Evolutionary conservation across 2,329 filamentous ascomycete species (phyloP).

Genomic region (Aspergillus luchuensis): DNA sequence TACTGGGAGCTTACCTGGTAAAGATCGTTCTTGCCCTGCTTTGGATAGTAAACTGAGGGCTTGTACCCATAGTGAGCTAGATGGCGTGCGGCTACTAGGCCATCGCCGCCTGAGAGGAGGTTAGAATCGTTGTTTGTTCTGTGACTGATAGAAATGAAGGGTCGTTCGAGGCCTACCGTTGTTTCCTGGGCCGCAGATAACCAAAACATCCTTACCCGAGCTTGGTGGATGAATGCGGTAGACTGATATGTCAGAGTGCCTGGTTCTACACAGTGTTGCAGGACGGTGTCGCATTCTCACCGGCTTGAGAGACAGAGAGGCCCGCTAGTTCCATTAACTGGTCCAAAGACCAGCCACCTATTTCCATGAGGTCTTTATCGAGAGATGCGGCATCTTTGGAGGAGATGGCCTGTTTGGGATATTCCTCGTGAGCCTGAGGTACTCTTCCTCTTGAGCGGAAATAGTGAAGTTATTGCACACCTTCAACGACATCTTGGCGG

Average conservation of each 20-base stretch:
- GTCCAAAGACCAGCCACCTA: conserved; percentile 85
- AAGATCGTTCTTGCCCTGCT: conserved; percentile 84
- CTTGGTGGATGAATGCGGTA: conserved; percentile 78
- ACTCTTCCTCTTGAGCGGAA: background rate
- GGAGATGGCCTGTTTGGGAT: conserved; percentile 69
- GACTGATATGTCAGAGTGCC: conserved; percentile 54
- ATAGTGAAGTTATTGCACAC: conserved; percentile 24
- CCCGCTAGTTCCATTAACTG: conserved; percentile 97
- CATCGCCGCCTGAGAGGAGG: conserved; percentile 73
- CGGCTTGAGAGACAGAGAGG: conserved; percentile 86
- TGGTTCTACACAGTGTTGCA: background rate
- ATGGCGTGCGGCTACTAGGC: conserved; percentile 90
- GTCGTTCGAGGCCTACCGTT: conserved; percentile 48
- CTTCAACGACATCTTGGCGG: conserved; percentile 46
- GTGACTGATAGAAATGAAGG: background rate
- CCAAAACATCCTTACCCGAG: conserved; percentile 71
- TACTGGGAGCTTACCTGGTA: conserved; percentile 64
- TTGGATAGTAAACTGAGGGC: conserved; percentile 89
- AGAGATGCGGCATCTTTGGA: conserved; percentile 85
- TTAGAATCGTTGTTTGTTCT: background rate
- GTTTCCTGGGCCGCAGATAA: conserved; percentile 86
- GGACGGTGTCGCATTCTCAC: conserved; percentile 49
- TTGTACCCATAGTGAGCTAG: conserved; percentile 89
- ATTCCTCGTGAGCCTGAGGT: background rate
- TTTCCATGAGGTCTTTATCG: conserved; percentile 90